Evolutionary conservation across 768 basidiomycete species (phyloP).

Genomic region (Lactarius tabidus): DNA sequence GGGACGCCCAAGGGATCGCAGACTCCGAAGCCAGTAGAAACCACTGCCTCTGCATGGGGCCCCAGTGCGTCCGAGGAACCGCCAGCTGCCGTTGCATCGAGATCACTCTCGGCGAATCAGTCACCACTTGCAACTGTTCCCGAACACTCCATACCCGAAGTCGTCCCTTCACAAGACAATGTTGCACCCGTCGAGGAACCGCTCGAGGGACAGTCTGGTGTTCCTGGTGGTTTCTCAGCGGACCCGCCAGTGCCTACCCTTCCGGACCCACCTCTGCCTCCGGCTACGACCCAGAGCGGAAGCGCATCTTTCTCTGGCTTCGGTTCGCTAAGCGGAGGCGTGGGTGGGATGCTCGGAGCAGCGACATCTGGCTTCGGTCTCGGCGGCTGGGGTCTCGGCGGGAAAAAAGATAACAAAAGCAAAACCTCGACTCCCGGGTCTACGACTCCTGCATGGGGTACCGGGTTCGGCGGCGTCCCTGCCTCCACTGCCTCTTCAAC

Average conservation of each 20-base stretch:
- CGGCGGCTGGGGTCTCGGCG: slow-evolving; percentile 14
- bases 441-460: slow-evolving; percentile 4
- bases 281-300: not conserved
- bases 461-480: not conserved
- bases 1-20: slow-evolving; percentile 16
- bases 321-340: not conserved
- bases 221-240: slow-evolving; percentile 8
- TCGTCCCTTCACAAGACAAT: not conserved
- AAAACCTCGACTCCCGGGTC: slow-evolving; percentile 3
- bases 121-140: slow-evolving; percentile 14
- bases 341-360: slow-evolving; percentile 1
- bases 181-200: not conserved
- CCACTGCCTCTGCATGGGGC: not conserved
- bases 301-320: not conserved
- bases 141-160: slow-evolving; percentile 5
- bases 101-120: not conserved
- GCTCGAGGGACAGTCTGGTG: not conserved
- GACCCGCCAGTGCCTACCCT: too few species aligned
- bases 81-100: not conserved
- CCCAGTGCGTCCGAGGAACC: not conserved
- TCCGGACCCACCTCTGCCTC: not conserved
- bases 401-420: slow-evolving; percentile 2
- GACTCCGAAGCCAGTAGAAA: slow-evolving; percentile 19
- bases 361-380: slow-evolving; percentile 3
- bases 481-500: slow-evolving; percentile 9